phyloP scores from a whole-genome alignment of 305 asterid species.

The Withania somnifera region DNA sequence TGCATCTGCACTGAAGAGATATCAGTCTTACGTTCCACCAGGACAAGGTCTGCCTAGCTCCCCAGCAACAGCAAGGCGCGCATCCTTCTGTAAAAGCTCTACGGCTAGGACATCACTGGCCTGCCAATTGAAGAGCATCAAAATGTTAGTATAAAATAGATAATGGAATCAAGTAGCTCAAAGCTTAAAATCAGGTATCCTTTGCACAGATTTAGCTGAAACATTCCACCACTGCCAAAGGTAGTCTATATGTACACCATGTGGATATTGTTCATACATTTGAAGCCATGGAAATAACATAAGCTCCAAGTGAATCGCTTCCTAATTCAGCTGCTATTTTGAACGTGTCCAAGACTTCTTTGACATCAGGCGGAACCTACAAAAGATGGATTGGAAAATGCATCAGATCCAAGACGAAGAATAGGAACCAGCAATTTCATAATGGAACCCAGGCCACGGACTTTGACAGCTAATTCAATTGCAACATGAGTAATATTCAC shows the following conservation, averaged over 20 bases:
- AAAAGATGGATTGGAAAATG: not conserved
- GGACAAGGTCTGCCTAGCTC: conserved; percentile 74
- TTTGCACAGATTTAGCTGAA: not conserved
- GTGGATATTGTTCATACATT: conserved; percentile 35
- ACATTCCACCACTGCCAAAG: not conserved
- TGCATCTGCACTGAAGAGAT: not conserved
- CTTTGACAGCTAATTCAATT: not conserved
- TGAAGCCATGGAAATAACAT: conserved; percentile 96
- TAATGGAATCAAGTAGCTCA: not conserved
- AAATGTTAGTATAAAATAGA: not conserved
- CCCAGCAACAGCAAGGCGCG: conserved; percentile 69
- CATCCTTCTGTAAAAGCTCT: conserved; percentile 95
- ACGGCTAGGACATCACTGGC: conserved; percentile 99
- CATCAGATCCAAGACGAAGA: not conserved
- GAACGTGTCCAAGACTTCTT: conserved; percentile 91
- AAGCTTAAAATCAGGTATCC: not conserved
- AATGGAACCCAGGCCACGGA: not conserved
- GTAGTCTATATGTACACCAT: not conserved
- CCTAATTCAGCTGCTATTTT: conserved; percentile 93
- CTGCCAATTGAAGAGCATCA: conserved; percentile 31
- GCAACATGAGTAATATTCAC: not conserved
- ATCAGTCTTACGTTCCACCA: conserved; percentile 60
- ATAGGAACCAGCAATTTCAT: not conserved
- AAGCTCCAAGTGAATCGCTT: conserved; percentile 89
- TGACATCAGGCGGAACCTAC: conserved; percentile 74